Conservation (phyloP, 139 green algal genomes). For the Raphidocelis subcapitata region DNA sequence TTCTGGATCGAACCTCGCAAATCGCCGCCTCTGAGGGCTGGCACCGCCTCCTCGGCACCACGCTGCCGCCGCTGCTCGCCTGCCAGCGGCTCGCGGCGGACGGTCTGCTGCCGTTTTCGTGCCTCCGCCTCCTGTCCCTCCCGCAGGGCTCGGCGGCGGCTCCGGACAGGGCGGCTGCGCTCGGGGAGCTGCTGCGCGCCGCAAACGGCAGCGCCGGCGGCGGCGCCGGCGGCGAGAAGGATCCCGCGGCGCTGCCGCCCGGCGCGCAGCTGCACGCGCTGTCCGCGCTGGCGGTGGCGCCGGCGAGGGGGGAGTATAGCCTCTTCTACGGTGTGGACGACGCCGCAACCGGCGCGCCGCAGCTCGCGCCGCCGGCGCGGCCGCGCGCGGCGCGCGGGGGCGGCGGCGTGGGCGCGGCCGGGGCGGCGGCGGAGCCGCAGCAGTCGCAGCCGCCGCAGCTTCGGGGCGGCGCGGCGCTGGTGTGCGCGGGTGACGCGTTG, state of each 20-base stretch:
- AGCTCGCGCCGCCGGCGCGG: conserved; percentile 10
- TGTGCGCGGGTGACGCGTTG: conserved; percentile 44
- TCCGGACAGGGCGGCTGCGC: conserved; percentile 6
- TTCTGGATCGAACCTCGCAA: conserved; percentile 10
- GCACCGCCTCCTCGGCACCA: conserved; percentile 30
- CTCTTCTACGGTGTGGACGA: conserved; percentile 39
- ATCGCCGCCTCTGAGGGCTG: conserved; percentile 48
- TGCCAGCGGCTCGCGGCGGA: conserved; percentile 29
- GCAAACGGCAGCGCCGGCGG: conserved; percentile 1
- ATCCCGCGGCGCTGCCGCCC: conserved; percentile 9
- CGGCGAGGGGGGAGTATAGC: conserved; percentile 19
- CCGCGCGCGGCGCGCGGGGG: neutral
- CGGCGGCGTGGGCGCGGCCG: neutral
- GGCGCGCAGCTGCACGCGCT: conserved; percentile 6
- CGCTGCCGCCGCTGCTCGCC: conserved; percentile 46
- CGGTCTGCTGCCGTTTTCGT: conserved; percentile 14
- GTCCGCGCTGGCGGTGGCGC: conserved; percentile 13
- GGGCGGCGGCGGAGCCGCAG: neutral
- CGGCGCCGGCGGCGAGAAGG: neutral
- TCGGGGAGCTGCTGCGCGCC: conserved; percentile 6
- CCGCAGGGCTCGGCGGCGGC: conserved; percentile 6
- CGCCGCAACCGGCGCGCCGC: neutral
- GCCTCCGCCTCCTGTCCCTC: conserved; percentile 4
- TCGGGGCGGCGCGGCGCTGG: conserved; percentile 8
- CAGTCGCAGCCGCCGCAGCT: neutral